Evolutionary conservation across 805 yeast genomes (phyloP), one percentile per base, ranked within the genome.

Genomic region (Ogataea corticis): DNA sequence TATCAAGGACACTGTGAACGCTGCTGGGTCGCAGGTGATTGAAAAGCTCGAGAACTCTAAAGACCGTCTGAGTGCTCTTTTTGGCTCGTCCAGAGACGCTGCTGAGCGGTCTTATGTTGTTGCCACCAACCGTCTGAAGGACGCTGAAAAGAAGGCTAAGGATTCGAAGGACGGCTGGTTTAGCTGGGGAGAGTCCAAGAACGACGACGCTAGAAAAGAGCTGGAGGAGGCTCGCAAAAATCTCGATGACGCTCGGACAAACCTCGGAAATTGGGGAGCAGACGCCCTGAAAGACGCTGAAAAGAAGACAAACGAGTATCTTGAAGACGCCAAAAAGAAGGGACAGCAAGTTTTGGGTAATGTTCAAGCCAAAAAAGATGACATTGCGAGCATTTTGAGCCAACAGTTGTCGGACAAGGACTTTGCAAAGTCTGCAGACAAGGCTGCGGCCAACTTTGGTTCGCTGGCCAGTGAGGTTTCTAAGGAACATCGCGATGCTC

Each of bases 361-460:
- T 5, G 57, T 50, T 3, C 50, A 55, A 39, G 27, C 49, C 14
- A 45, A 51, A 16, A 42, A 54, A 16, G 49, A 49, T 12, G 46
- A 53, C n/a, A 29, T 50, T 10, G 42, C 51, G 33, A 52, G 51
- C 12, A 50, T 55, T 5, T 54, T 57, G 33, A 52, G 55, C 19
- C 33, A 25, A 38, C 45, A 46, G 11, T 39, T 54, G 11, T 21
- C 49, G 6, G 74, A 70, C 17, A 59, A 49, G 14, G 58, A 59
- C 10, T 46, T 72, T 19, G 72, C 73, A 12, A 55, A 61, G 33
- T 52, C 52, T 4, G 63, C 76, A 1, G 62, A 63, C 19, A 59
- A 57, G 21, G 63, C 74, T 0, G 59, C 72, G 9, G 62, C 68
- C 42, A 79, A 78, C 3, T 73, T 77, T 76, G 77, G 79, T 15